Base-by-base conservation (phyloP, 805 yeast genomes). In the Metschnikowia sp. region DNA sequence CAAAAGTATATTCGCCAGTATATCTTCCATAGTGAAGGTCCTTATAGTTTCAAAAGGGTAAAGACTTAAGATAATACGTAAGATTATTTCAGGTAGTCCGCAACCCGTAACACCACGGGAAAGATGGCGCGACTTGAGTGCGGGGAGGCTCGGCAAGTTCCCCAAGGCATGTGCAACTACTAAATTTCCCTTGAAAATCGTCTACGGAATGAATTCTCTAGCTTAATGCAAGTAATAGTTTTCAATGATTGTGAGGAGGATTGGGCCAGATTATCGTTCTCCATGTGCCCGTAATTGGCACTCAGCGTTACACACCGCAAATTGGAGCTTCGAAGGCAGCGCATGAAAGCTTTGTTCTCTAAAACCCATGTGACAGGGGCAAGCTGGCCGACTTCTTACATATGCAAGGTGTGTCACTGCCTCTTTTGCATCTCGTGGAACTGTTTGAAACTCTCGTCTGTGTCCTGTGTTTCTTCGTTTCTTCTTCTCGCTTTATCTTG, bases 401-500 rank as follows among this genome's bases (percentile, higher is more conserved):
- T 22, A 32, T 32, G 33, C 33, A 32, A 8, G n/a, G n/a, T 32
- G 33, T 32, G 6, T 22, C 7, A 22, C 26, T 22, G 26, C 26
- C 42, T 37, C 8, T 38, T 38, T 32, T 54, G 53, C 33, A 63
- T 57, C n/a, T 61, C 56, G 18, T 65, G 50, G 52, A 64, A 68
- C 40, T 66, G 61, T 36, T 58, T 55, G 31, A 64, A 47, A 32
- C 58, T 54, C 19, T 62, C 65, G 39, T 65, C 70, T 11, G 49
- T 50, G n/a, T 13, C 29, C 10, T 46, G 12, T 36, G 54, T 48
- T 18, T 56, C 55, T 29, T 63, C 64, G 58, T 65, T 59, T 53
- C 65, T 66, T 56, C 62, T 62, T 31, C 50, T 53, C 48, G 64
- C 63, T 51, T 65, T 70, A 41, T 68, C 72, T 47, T 54, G 61